phyloP scores from a whole-genome alignment of 106 monocot genomes.

The Dendrobium chrysotoxum region DNA sequence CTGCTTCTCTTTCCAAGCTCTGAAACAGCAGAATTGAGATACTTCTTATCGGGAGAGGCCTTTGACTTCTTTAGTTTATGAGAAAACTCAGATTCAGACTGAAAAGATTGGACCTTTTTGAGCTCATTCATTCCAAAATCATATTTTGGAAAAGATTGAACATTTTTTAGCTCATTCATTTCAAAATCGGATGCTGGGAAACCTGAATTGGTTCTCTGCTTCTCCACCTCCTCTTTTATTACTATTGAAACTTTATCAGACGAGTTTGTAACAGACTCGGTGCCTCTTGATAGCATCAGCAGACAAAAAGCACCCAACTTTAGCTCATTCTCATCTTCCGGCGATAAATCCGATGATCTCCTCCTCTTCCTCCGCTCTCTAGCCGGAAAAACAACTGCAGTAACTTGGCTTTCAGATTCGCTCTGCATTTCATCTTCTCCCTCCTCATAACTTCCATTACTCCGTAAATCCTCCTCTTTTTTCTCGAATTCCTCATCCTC shows the following conservation, averaged over 20 bases:
- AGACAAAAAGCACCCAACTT: background rate
- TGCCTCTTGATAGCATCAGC: constrained; percentile 14
- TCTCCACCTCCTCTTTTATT: background rate
- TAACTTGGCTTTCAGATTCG: background rate
- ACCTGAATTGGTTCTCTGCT: background rate
- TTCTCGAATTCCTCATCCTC: background rate
- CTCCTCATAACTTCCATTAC: background rate
- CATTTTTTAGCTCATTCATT: background rate
- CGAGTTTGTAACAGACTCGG: background rate
- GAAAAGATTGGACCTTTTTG: constrained; percentile 2
- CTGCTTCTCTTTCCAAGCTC: background rate
- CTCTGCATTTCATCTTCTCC: background rate
- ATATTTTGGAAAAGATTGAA: background rate
- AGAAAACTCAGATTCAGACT: background rate
- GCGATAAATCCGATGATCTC: background rate
- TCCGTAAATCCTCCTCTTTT: background rate
- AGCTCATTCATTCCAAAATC: background rate
- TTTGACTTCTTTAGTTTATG: background rate
- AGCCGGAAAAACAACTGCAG: background rate
- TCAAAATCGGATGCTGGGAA: too few relatives aligned
- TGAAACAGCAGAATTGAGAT: too few relatives aligned
- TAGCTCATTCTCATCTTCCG: background rate
- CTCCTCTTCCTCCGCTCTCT: constrained; percentile 7
- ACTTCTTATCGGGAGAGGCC: background rate
- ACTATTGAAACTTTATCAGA: background rate